Base-by-base conservation (phyloP, 108 stramenopile species). In the Craspedostauros australis region DNA sequence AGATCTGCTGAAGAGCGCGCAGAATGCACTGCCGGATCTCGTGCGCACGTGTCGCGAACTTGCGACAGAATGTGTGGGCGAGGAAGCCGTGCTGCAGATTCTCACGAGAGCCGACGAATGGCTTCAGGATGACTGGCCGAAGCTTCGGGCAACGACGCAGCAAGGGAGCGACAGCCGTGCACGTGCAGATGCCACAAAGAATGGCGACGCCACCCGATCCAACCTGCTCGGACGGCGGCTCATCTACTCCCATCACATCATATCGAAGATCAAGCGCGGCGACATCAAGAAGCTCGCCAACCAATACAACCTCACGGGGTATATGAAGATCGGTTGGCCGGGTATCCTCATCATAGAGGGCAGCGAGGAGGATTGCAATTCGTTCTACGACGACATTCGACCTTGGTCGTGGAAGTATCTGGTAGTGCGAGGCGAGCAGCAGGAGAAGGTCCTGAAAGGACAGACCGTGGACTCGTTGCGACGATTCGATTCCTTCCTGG, bases 211-310 rank as follows among this genome's bases (percentile, higher is more conserved):
- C 19, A 30, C 39, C 2, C 6, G 18, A 39, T 50, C 42, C 12
- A 19, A 27, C 16, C 24, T 44, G 14, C 39, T 91, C 33, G 85
- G 80, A 18, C 70, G 85, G 24, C 50, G 78, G 36, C 44, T 79
- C 9, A 87, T 91, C 25, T 84, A 86, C 48, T 86, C 83, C 4
- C 89, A 91, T 72, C 89, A 91, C 47, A 91, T 91, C 26, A 91
- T 91, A 63, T 75, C 89, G 27, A 81, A 81, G 57, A 57, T 58
- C 15, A 91, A 91, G 48, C 78, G 89, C 28, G 64, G 43, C 25
- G 79, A 68, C 20, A 71, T 91, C 18, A 54, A 49, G 28, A 57
- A 64, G 34, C 60, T 91, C 21, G 82, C 83, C 15, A 33, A 46
- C 5, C 60, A 84, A 18, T 69, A 73, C 39, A 48, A 71, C 18